phyloP scores from a whole-genome alignment of 208 protist genomes.

The Trypanosoma boissoni region DNA sequence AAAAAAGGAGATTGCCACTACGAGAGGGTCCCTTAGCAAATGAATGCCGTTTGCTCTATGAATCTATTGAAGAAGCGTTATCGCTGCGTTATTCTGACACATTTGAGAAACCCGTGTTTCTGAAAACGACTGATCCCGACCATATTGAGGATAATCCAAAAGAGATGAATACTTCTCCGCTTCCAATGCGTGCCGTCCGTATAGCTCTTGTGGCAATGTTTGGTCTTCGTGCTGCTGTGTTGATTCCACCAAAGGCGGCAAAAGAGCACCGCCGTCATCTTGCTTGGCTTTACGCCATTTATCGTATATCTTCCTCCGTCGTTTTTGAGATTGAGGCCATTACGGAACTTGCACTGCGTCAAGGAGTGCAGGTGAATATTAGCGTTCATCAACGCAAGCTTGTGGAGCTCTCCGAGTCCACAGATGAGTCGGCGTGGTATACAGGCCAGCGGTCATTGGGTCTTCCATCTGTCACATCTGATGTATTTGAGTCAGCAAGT shows the following conservation, averaged over 20 bases:
- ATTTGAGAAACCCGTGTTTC: no score
- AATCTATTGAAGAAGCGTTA: no score
- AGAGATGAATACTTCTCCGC: not conserved
- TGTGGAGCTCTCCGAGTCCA: slow-evolving; percentile 25
- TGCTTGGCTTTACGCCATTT: slow-evolving; percentile 26
- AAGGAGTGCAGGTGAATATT: slow-evolving; percentile 15
- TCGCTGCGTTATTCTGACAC: no score
- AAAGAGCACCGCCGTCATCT: slow-evolving; percentile 8
- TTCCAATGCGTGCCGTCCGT: not conserved
- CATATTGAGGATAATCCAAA: no score
- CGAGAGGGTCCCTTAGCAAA: no score
- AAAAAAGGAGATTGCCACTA: slow-evolving; percentile 1
- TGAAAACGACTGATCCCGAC: no score
- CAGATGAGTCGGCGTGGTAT: not conserved
- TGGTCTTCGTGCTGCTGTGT: slow-evolving; percentile 4
- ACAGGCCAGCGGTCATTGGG: no score
- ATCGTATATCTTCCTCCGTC: slow-evolving; percentile 25
- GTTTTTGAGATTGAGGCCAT: slow-evolving; percentile 17
- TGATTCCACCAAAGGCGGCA: slow-evolving; percentile 8
- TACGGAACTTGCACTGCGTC: slow-evolving; percentile 6
- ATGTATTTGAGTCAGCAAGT: no score
- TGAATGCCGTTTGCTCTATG: no score
- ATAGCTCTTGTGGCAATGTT: slow-evolving; percentile 19
- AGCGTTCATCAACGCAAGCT: slow-evolving; percentile 11
- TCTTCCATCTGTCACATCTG: no score